phyloP scores from a whole-genome alignment of 2,329 filamentous ascomycete genomes.

The Septoria linicola region DNA sequence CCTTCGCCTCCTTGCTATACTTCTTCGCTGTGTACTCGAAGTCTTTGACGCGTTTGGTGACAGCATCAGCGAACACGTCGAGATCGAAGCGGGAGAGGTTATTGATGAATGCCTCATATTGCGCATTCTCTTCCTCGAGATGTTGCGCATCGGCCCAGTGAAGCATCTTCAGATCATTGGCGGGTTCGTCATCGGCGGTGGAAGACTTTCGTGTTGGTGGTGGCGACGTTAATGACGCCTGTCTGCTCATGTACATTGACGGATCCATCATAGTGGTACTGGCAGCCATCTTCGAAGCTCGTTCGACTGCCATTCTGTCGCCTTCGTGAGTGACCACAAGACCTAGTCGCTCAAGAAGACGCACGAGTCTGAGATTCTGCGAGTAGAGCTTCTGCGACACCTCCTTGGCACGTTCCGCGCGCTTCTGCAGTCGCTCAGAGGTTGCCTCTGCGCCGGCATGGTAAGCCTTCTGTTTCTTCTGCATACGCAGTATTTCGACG shows the following conservation, averaged over 20 bases:
- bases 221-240: conserved; percentile 55
- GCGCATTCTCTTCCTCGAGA: conserved; percentile 64
- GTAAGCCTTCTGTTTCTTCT: conserved; percentile 61
- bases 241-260: conserved; percentile 50
- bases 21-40: conserved; percentile 91
- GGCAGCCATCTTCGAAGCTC: conserved; percentile 58
- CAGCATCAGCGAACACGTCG: conserved; percentile 77
- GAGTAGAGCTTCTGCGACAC: conserved; percentile 78
- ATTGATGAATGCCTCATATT: conserved; percentile 72
- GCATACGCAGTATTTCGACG: conserved; percentile 68
- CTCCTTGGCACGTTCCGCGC: conserved; percentile 73
- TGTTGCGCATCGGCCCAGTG: conserved; percentile 77
- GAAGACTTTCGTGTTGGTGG: conserved; percentile 56
- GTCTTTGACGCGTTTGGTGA: conserved; percentile 88
- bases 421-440: conserved; percentile 63
- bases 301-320: conserved; percentile 68
- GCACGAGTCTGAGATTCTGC: conserved; percentile 79
- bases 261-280: conserved; percentile 48
- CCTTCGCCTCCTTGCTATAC: conserved; percentile 83
- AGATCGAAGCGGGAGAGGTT: conserved; percentile 77
- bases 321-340: conserved; percentile 76
- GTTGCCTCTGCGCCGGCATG: conserved; percentile 51
- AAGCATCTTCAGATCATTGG: conserved; percentile 66
- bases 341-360: conserved; percentile 81
- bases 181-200: conserved; percentile 40